phyloP scores from a whole-genome alignment of 2,329 filamentous ascomycete species.

The Davidsoniella australis region DNA sequence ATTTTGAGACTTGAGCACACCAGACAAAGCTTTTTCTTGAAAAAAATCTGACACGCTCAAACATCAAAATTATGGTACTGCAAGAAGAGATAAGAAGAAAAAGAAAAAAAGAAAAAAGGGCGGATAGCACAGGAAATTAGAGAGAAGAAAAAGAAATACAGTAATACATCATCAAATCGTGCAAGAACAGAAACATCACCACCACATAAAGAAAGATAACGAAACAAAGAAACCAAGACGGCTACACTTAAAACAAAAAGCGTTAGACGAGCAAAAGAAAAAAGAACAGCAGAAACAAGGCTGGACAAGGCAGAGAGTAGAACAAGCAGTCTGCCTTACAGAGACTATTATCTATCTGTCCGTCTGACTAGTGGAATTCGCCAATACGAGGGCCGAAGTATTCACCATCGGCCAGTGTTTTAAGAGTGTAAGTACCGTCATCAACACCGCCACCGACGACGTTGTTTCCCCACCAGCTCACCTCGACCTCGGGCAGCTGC shows the following conservation, averaged over 20 bases:
- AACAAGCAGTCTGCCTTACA: neutral
- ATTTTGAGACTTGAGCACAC: no score
- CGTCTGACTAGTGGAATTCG: slow-evolving; percentile 9
- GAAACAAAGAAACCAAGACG: neutral
- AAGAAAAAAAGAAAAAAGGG: neutral
- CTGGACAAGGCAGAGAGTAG: neutral
- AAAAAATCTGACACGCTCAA: no score
- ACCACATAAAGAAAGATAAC: neutral
- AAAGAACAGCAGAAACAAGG: neutral
- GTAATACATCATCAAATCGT: neutral
- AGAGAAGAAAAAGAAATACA: neutral
- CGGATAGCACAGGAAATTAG: neutral
- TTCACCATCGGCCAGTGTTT: slow-evolving; percentile 19
- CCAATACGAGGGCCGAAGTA: slow-evolving; percentile 19
- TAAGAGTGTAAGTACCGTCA: slow-evolving; percentile 22
- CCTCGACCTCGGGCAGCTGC: slow-evolving; percentile 25
- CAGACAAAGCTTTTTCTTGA: no score
- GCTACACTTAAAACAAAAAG: neutral
- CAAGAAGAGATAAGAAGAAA: neutral
- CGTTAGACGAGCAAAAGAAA: neutral
- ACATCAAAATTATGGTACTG: neutral
- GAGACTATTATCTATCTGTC: neutral
- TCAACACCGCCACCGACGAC: slow-evolving; percentile 26
- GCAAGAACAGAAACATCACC: neutral
- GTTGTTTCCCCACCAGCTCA: slow-evolving; percentile 34